A percentile compares a stretch with the other conserved stretches of the same genome.
phyloP scores from a whole-genome alignment of 148 eudicot species.

The Silene uniflora region DNA sequence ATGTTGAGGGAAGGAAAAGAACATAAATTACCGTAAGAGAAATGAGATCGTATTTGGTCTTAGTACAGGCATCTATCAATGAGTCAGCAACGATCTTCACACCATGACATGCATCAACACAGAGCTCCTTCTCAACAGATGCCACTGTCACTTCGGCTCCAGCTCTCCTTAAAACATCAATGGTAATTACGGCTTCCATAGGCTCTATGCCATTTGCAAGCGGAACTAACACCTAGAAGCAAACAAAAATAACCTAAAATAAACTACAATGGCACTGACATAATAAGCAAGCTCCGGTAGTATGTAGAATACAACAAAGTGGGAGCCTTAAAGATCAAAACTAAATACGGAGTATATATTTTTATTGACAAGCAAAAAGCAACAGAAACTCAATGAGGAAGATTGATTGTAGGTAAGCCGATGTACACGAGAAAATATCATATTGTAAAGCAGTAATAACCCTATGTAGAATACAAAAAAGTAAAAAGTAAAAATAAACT shows the following conservation, averaged over 20 bases:
- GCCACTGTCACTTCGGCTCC: constrained; percentile 96
- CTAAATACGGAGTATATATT: too few relatives aligned
- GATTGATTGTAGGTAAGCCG: too few relatives aligned
- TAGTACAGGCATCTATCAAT: constrained; percentile 56
- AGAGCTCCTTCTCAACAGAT: constrained; percentile 76
- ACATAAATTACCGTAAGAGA: constrained; percentile 67
- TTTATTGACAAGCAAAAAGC: background rate
- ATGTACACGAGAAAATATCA: background rate
- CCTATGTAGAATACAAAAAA: too few relatives aligned
- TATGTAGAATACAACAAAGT: background rate
- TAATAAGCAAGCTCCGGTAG: background rate
- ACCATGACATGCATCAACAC: constrained; percentile 68
- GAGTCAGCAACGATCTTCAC: constrained; percentile 85
- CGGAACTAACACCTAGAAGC: constrained; percentile 78
- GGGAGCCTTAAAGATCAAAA: background rate
- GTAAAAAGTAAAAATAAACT: background rate
- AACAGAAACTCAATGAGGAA: background rate
- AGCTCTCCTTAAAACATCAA: constrained; percentile 81
- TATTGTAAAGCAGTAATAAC: too few relatives aligned
- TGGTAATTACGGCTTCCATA: constrained; percentile 78
- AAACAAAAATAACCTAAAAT: background rate
- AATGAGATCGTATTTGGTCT: constrained; percentile 65
- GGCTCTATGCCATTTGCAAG: constrained; percentile 94
- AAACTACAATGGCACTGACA: too few relatives aligned
- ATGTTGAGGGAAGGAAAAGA: background rate